Percentiles rank a stretch among this genome's conserved stretches.
Conservation (phyloP, 768 basidiomycete genomes). For the Suillus tomentosus region DNA sequence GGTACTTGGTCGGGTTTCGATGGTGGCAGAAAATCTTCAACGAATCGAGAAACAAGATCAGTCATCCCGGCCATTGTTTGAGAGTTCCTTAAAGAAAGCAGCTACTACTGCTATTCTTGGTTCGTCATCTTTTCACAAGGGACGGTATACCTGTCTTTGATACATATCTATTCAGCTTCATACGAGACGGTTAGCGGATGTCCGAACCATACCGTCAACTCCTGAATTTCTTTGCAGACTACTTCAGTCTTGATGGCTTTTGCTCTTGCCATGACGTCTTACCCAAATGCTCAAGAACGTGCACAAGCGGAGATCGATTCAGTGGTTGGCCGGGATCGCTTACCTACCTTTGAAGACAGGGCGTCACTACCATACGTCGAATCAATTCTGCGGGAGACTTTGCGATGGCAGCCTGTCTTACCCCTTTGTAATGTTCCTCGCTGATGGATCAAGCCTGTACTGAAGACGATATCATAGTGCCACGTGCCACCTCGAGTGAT, state of each 20-base stretch:
- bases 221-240: slow-evolving; percentile 11
- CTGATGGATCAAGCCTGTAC: background rate
- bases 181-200: slow-evolving; percentile 22
- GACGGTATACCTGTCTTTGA: background rate
- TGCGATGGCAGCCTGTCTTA: background rate
- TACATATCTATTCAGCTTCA: slow-evolving; percentile 16
- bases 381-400: slow-evolving; percentile 6
- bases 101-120: slow-evolving; percentile 18
- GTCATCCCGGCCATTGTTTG: slow-evolving; percentile 2
- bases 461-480: background rate
- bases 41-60: slow-evolving; percentile 19
- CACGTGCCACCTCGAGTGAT: slow-evolving; percentile 33
- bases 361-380: background rate
- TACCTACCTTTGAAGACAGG: background rate
- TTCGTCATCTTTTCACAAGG: slow-evolving; percentile 2
- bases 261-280: slow-evolving; percentile 6
- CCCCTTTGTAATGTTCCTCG: background rate
- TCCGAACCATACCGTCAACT: background rate
- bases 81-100: slow-evolving; percentile 14
- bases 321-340: slow-evolving; percentile 3
- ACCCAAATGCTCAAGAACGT: slow-evolving; percentile 16
- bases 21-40: slow-evolving; percentile 18
- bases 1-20: background rate
- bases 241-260: slow-evolving; percentile 14
- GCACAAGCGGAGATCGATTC: slow-evolving; percentile 22